Evolutionary conservation across 176 grass and related monocot genomes (phyloP).

Genomic region (Typha latifolia): DNA sequence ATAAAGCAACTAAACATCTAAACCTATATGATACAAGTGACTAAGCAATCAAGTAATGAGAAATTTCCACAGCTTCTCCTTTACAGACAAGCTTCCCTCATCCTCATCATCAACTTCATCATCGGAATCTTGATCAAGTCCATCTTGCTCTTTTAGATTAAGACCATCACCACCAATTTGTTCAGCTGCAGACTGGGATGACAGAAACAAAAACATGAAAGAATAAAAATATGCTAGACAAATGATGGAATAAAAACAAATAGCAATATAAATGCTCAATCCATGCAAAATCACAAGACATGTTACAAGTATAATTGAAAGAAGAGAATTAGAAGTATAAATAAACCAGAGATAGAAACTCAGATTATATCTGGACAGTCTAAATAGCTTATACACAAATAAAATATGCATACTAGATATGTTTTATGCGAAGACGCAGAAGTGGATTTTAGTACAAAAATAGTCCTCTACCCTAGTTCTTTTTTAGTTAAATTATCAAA

Average conservation of each 20-base stretch:
- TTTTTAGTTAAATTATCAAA: no score
- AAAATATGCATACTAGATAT: no score
- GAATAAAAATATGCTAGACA: background rate
- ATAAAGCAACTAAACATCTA: constrained; percentile 8
- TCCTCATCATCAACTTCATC: constrained; percentile 48
- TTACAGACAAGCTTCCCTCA: constrained; percentile 39
- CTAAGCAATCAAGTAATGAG: constrained; percentile 51
- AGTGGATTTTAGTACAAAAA: no score
- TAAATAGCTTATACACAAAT: no score
- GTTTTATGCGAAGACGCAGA: no score
- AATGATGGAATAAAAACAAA: background rate
- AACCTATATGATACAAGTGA: constrained; percentile 15
- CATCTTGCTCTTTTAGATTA: constrained; percentile 16
- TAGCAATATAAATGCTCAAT: background rate
- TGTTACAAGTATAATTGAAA: no score
- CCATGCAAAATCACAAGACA: no score
- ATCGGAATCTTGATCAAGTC: constrained; percentile 19
- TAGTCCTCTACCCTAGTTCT: no score
- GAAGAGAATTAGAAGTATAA: background rate
- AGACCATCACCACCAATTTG: constrained; percentile 20
- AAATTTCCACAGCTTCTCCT: constrained; percentile 81
- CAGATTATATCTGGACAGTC: no score
- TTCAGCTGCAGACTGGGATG: constrained; percentile 29
- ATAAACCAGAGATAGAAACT: background rate
- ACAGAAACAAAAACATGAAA: constrained; percentile 12